A percentile compares a stretch with the other conserved stretches of the same genome.
These are phyloP conservation scores for Populus simonii DNA, from an alignment of 345 rosid genomes.

Conservation along the genomic window DNA sequence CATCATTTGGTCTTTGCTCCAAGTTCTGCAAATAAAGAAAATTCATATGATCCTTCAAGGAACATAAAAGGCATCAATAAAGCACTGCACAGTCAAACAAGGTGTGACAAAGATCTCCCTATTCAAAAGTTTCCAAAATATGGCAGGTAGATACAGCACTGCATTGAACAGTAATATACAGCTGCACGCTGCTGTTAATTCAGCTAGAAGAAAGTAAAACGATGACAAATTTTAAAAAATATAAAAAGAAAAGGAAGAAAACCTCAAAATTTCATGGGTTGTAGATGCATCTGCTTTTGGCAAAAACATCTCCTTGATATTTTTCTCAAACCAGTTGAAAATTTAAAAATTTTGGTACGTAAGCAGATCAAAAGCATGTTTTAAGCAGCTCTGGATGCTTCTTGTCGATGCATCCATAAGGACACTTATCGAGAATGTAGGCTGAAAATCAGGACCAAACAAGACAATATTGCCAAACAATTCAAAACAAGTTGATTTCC, in stretches of 20 bases:
- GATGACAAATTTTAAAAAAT: background rate
- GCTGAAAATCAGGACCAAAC: background rate
- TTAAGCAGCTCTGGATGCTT: background rate
- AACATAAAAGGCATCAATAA: background rate
- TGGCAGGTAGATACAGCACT: background rate
- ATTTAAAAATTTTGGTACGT: background rate
- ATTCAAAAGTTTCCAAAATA: background rate
- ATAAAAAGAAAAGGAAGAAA: background rate
- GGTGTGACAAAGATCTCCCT: background rate
- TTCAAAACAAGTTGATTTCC: background rate
- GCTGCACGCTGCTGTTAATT: background rate
- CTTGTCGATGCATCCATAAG: background rate
- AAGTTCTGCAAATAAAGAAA: conserved; percentile 44
- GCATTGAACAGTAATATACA: background rate
- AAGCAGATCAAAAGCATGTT: background rate
- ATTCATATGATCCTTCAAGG: background rate
- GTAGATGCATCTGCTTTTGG: background rate
- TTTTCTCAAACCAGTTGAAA: background rate
- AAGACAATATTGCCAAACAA: background rate
- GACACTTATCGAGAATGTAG: background rate
- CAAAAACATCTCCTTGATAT: background rate
- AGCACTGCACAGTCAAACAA: background rate
- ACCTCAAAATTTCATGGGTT: background rate
- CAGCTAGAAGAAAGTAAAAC: background rate
- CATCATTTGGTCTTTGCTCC: conserved; percentile 27